Conservation (phyloP, 345 rosid genomes). For the Pistacia vera region DNA sequence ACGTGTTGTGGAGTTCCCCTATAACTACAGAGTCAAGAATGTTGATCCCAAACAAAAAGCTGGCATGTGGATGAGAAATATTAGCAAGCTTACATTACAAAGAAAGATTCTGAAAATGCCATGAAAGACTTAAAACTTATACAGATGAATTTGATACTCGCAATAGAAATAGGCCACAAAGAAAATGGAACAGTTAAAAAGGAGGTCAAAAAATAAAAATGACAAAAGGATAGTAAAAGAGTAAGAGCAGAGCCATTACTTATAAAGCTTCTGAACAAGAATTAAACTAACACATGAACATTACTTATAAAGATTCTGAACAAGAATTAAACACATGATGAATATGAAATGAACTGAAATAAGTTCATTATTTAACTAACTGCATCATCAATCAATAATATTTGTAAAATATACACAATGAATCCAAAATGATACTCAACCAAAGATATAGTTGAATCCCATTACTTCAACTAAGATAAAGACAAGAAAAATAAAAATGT, state of each 20-base stretch:
- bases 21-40: conserved; percentile 11
- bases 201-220: background rate
- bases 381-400: too few relatives aligned
- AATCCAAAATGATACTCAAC: too few relatives aligned
- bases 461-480: too few relatives aligned
- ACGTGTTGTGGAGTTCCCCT: background rate
- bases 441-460: too few relatives aligned
- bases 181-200: background rate
- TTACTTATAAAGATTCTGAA: background rate
- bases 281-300: background rate
- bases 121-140: background rate
- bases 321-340: background rate
- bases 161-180: background rate
- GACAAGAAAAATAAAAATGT: too few relatives aligned
- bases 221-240: background rate
- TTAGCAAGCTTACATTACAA: background rate
- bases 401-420: too few relatives aligned
- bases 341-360: too few relatives aligned
- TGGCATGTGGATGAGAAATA: conserved; percentile 43
- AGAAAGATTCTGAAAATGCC: background rate
- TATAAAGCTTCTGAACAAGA: background rate
- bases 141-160: background rate
- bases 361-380: too few relatives aligned
- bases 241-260: background rate
- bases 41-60: conserved; percentile 99